Conservation (phyloP, 1,139 yeast genomes). For the Yamadazyma epiphylla region DNA sequence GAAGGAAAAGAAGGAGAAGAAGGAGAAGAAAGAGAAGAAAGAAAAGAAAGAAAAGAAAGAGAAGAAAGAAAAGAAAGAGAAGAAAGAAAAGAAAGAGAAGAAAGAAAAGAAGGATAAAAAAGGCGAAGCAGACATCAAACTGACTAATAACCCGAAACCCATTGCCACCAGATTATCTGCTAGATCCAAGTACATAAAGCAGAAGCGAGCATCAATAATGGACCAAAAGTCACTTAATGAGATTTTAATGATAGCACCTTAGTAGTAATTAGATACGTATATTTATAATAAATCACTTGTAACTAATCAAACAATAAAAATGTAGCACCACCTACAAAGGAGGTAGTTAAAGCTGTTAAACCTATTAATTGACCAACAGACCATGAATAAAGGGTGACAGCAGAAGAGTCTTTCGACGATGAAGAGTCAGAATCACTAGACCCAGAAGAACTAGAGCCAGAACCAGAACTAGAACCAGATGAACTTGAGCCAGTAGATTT, state of each 20-base stretch:
- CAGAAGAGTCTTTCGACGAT: constrained; percentile 11
- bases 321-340: constrained; percentile 38
- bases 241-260: constrained; percentile 77
- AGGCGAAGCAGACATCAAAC: constrained; percentile 12
- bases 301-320: constrained; percentile 23
- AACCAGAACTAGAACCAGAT: constrained; percentile 35
- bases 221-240: constrained; percentile 87
- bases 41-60: constrained; percentile 23
- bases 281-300: neutral
- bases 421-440: constrained; percentile 13
- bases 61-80: constrained; percentile 16
- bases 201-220: constrained; percentile 86
- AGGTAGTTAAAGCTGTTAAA: constrained; percentile 27
- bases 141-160: too few species aligned
- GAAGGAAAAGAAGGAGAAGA: constrained; percentile 20
- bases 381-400: constrained; percentile 20
- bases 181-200: constrained; percentile 81
- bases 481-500: constrained; percentile 35
- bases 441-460: constrained; percentile 18
- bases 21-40: constrained; percentile 17
- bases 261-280: constrained; percentile 5
- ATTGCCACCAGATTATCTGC: constrained; percentile 69
- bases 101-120: constrained; percentile 23
- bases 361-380: constrained; percentile 30
- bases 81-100: constrained; percentile 18